phyloP scores from a whole-genome alignment of 2,329 filamentous ascomycete species.

The Botrytis hyacinthi region DNA sequence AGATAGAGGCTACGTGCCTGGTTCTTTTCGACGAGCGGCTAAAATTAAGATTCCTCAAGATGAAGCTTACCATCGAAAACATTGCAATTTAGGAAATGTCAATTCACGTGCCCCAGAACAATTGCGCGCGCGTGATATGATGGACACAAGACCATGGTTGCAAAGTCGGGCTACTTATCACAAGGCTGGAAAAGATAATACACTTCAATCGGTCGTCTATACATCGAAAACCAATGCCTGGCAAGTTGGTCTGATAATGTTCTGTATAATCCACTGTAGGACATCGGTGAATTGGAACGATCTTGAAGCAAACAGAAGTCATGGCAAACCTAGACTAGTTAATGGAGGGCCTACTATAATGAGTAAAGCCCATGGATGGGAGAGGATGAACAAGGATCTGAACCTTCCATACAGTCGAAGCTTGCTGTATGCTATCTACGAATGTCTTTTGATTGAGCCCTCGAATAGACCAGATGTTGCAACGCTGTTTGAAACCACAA shows the following conservation, averaged over 20 bases:
- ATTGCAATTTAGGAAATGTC: background rate
- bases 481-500: background rate
- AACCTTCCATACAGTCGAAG: background rate
- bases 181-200: background rate
- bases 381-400: background rate
- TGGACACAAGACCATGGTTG: background rate
- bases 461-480: background rate
- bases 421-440: background rate
- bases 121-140: background rate
- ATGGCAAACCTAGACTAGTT: background rate
- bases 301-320: background rate
- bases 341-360: background rate
- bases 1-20: background rate
- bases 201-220: background rate
- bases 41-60: background rate
- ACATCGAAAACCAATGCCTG: background rate
- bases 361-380: background rate
- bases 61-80: background rate
- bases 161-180: background rate
- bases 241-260: background rate
- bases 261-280: background rate
- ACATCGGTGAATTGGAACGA: background rate
- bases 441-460: background rate
- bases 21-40: background rate
- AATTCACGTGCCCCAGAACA: background rate